These are phyloP conservation scores for Iberis amara DNA, from an alignment of 441 rosid species.

Conservation along the genomic window DNA sequence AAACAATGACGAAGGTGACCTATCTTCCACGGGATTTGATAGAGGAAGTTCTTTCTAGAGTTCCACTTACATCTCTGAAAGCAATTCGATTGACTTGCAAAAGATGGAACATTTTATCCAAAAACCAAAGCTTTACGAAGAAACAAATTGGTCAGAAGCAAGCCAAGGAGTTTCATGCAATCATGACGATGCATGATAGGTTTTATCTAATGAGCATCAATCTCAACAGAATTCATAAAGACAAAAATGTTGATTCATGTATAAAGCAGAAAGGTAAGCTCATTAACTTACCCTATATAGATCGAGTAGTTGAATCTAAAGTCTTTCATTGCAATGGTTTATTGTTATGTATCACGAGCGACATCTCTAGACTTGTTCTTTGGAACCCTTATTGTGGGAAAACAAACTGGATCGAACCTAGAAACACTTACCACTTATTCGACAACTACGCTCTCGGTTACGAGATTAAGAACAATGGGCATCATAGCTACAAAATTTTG, in stretches of 20 bases:
- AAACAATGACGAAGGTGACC: neutral
- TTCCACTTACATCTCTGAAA: neutral
- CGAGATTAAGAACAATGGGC: neutral
- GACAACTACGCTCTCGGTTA: neutral
- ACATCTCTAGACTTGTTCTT: neutral
- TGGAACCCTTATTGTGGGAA: neutral
- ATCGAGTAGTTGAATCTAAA: neutral
- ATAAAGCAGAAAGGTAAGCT: neutral
- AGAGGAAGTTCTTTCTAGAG: neutral
- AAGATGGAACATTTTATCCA: neutral
- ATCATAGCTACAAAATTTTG: neutral
- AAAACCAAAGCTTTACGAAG: neutral
- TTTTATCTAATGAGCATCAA: neutral
- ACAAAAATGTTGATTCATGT: neutral
- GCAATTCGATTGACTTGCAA: neutral
- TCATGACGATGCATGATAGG: neutral
- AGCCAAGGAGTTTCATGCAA: neutral
- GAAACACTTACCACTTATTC: neutral
- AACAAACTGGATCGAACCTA: neutral
- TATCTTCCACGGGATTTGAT: neutral
- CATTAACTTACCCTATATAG: neutral
- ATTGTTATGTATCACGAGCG: neutral
- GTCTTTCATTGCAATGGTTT: neutral
- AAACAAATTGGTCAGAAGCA: neutral
- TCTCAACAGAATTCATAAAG: no score